These are phyloP conservation scores for Penicillium sp. DNA, from an alignment of 2,329 filamentous ascomycete species.

Conservation along the genomic window DNA sequence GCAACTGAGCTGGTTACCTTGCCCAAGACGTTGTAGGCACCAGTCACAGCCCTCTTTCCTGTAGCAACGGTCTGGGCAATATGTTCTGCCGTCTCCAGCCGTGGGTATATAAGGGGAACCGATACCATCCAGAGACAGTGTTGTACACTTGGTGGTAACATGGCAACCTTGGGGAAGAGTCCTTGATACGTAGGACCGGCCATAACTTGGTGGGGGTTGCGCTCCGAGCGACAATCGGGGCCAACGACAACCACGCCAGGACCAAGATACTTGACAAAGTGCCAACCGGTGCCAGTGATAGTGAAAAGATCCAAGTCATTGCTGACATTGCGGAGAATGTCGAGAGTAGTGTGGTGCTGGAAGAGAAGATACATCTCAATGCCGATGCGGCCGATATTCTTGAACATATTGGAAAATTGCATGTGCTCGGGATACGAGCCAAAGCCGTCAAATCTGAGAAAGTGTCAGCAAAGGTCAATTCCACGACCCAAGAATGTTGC, in stretches of 20 bases:
- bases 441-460: slow-evolving; percentile 82
- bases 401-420: slow-evolving; percentile 97
- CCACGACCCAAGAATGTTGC: background rate
- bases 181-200: slow-evolving; percentile 96
- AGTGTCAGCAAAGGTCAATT: background rate
- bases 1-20: slow-evolving; percentile 94
- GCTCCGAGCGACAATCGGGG: slow-evolving; percentile 85
- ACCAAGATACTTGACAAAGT: slow-evolving; percentile 95
- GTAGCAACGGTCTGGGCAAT: slow-evolving; percentile 87
- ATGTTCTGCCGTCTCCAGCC: slow-evolving; percentile 86
- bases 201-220: slow-evolving; percentile 86
- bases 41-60: slow-evolving; percentile 94
- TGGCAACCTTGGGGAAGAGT: slow-evolving; percentile 90
- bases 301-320: slow-evolving; percentile 93
- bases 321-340: slow-evolving; percentile 83
- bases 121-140: slow-evolving; percentile 97
- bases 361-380: slow-evolving; percentile 98
- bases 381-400: slow-evolving; percentile 92
- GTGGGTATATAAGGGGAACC: slow-evolving; percentile 84
- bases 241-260: slow-evolving; percentile 87
- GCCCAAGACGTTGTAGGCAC: slow-evolving; percentile 91
- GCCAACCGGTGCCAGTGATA: slow-evolving; percentile 95
- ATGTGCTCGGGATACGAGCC: slow-evolving; percentile 97
- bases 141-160: slow-evolving; percentile 86
- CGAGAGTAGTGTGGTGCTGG: slow-evolving; percentile 94